A percentile compares a stretch with the other conserved stretches of the same genome.
Evolutionary conservation across 768 basidiomycete genomes (phyloP).

Genomic region (Bullera alba): DNA sequence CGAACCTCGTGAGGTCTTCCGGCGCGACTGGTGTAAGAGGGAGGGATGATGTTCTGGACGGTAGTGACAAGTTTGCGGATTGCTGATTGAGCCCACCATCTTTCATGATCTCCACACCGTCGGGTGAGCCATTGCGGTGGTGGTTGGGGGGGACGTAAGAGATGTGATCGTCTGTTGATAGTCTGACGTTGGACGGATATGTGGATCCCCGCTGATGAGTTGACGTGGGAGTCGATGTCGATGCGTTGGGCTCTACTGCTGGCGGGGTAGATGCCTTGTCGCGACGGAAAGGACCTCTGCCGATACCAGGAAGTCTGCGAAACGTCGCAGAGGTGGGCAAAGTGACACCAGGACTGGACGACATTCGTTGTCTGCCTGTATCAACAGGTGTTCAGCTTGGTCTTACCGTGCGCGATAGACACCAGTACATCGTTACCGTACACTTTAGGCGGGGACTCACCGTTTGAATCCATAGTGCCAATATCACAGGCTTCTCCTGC

Average conservation of each 20-base stretch:
- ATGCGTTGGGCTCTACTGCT: not conserved
- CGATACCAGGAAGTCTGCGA: slow-evolving; percentile 14
- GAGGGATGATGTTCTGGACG: not conserved
- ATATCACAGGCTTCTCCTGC: no score
- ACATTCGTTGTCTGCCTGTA: not conserved
- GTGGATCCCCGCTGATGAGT: slow-evolving; percentile 5
- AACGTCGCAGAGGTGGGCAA: slow-evolving; percentile 14
- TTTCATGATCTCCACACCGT: no score
- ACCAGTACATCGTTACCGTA: no score
- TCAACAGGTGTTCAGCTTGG: not conserved
- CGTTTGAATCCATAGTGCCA: not conserved
- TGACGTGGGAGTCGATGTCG: not conserved
- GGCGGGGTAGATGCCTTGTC: slow-evolving; percentile 9
- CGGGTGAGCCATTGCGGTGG: slow-evolving; percentile 1
- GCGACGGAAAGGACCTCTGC: slow-evolving; percentile 17
- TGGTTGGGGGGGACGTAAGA: not conserved
- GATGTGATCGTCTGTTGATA: not conserved
- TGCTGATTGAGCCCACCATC: no score
- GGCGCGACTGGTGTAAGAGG: not conserved
- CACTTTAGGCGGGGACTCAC: no score
- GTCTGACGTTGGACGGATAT: not conserved
- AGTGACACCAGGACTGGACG: not conserved
- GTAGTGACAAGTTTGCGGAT: not conserved
- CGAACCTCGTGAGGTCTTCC: no score
- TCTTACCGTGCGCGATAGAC: no score